Conservation (phyloP, 2,329 filamentous ascomycete species). For the Bipolaris victoriae region DNA sequence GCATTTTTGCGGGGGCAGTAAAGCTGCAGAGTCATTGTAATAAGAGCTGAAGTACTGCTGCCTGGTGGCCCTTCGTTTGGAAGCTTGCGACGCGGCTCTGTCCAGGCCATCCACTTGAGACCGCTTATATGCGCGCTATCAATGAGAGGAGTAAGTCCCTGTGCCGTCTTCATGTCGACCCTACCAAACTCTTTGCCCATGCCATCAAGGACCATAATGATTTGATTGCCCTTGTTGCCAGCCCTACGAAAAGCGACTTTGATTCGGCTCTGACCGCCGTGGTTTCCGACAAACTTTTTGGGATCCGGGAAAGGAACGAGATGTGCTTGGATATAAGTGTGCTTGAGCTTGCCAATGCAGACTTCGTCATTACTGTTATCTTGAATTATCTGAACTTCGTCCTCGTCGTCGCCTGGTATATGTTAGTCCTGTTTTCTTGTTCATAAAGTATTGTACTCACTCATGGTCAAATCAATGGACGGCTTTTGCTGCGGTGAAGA, state of each 20-base stretch:
- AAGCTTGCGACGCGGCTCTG: conserved; percentile 69
- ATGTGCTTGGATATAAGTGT: conserved; percentile 69
- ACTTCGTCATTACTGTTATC: conserved; percentile 73
- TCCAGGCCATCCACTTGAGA: conserved; percentile 74
- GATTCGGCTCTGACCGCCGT: conserved; percentile 68
- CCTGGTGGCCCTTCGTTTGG: conserved; percentile 60
- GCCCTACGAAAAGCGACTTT: conserved; percentile 72
- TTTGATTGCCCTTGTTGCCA: conserved; percentile 61
- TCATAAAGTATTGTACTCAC: conserved; percentile 22
- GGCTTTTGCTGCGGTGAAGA: conserved; percentile 15
- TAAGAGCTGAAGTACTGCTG: conserved; percentile 28
- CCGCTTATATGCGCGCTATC: conserved; percentile 65
- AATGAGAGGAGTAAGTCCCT: conserved; percentile 73
- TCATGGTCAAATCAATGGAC: conserved; percentile 46
- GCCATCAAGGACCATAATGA: conserved; percentile 78
- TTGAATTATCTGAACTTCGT: conserved; percentile 64
- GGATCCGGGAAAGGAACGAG: conserved; percentile 73
- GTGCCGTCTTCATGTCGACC: conserved; percentile 71
- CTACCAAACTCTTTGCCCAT: conserved; percentile 74
- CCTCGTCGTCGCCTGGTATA: conserved; percentile 63
- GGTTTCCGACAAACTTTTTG: conserved; percentile 63
- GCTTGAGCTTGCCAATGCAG: conserved; percentile 79
- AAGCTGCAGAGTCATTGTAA: conserved; percentile 72
- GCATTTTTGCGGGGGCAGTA: conserved; percentile 76
- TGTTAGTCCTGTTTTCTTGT: conserved; percentile 24